Evolutionary conservation across 2,329 filamentous ascomycete species (phyloP), one percentile per base, ranked within the genome.

Genomic region (Lachnellula arida): DNA sequence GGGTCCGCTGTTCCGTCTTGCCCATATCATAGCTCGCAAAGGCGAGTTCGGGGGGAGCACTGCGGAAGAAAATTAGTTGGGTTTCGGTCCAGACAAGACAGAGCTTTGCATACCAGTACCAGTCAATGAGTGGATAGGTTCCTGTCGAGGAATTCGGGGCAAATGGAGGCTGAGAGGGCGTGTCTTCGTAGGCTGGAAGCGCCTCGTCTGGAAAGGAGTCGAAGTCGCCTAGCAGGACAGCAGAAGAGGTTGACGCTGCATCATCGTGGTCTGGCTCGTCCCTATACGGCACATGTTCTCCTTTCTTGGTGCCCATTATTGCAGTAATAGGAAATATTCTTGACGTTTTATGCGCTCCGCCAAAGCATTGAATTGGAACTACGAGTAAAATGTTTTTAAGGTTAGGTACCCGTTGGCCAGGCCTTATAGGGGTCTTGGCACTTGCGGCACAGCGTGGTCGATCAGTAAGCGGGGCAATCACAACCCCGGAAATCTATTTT

Each of bases 221-320:
- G n/a, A 64, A 55, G 14, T 63, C 56, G 5, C 55, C 63, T 4
- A 66, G 39, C 0, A 63, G 54, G 5, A 61, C 58, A 8, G 62
- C 61, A 2, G 64, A 65, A 6, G 60, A 63, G 12, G 55, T 66
- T 32, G 63, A 61, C 9, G 63, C 62, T 25, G 65, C 58, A 55
- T 64, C 65, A 15, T 61, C 58, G 6, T 51, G 52, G 23, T 59
- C 55, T 14, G 57, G 59, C 5, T 61, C 53, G 22, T 65, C 63
- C 58, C 62, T 55, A 40, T 63, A 63, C 3, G 51, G 51, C 6
- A 39, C 17, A 44, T 52, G 68, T 68, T 19, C 75, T 74, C 35
- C 48, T 25, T 50, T 50, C 48, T 42, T 50, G 48, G 12, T 50
- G 12, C 37, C 35, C 48, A 50, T 50, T 3, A 9, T 44, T 44